Conservation (phyloP, 768 basidiomycete species). For the Tricholoma flavovirens region DNA sequence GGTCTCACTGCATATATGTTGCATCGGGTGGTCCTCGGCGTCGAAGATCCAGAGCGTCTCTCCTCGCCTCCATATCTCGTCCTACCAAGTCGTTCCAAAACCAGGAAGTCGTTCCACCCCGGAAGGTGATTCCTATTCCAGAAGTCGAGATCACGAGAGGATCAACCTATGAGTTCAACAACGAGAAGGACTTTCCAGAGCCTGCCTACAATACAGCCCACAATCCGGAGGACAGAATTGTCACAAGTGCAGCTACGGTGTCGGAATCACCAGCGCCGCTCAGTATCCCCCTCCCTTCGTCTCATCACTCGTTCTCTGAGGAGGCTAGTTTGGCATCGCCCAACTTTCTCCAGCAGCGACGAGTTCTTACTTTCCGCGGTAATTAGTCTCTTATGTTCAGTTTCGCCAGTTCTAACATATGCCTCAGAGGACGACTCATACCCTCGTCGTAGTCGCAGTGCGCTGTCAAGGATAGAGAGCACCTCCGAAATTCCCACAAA, state of each 20-base stretch:
- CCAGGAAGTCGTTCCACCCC: not conserved
- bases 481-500: not conserved
- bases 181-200: not conserved
- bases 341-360: not conserved
- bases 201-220: no score
- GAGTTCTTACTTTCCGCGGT: conserved; percentile 6
- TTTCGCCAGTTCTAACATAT: not conserved
- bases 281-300: not conserved
- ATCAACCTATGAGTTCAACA: not conserved
- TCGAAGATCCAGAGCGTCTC: not conserved
- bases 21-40: conserved; percentile 13
- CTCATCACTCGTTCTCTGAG: not conserved
- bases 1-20: conserved; percentile 36
- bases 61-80: not conserved
- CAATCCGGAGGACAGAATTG: not conserved
- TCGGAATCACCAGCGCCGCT: conserved; percentile 1
- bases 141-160: not conserved
- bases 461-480: not conserved
- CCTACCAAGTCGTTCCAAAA: not conserved
- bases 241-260: not conserved
- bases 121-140: not conserved
- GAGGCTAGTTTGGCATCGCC: conserved; percentile 2
- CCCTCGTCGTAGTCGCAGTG: not conserved
- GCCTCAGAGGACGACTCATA: not conserved
- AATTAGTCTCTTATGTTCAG: not conserved